These are phyloP conservation scores for Trifolium repens DNA, from an alignment of 306 rosid species.

Conservation along the genomic window DNA sequence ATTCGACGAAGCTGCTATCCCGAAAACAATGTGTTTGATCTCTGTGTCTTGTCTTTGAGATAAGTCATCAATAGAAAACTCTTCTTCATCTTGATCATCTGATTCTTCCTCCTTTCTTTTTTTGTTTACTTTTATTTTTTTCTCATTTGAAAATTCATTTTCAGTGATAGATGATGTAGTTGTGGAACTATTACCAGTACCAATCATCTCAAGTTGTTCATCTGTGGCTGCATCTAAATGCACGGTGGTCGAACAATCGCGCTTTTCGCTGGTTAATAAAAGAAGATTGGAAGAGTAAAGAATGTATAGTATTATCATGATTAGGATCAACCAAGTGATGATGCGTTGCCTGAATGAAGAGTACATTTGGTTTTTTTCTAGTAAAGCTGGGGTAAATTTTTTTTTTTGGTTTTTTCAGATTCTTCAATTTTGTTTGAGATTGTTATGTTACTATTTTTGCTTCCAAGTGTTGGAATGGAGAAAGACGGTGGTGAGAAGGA, in stretches of 20 bases:
- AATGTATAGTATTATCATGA: conserved; percentile 49
- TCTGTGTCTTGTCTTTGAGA: conserved; percentile 47
- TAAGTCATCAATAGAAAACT: conserved; percentile 25
- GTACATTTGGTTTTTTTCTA: conserved; percentile 39
- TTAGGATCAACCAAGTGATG: conserved; percentile 57
- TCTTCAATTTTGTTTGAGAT: conserved; percentile 36
- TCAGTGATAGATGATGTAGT: not conserved
- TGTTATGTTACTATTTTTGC: conserved; percentile 14
- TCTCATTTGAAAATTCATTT: not conserved
- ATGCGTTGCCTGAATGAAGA: conserved; percentile 43
- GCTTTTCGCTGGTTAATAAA: conserved; percentile 48
- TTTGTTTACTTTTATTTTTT: not conserved
- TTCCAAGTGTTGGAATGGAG: conserved; percentile 33
- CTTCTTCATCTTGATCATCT: not conserved
- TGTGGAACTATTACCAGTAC: conserved; percentile 23
- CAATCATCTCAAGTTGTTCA: conserved; percentile 37
- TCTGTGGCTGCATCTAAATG: conserved; percentile 29
- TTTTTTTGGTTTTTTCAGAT: not conserved
- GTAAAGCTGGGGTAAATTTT: conserved; percentile 25
- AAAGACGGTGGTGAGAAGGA: conserved; percentile 11
- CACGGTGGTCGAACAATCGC: conserved; percentile 42
- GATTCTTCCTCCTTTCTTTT: not conserved
- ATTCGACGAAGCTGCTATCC: conserved; percentile 76
- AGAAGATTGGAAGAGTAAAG: conserved; percentile 62
- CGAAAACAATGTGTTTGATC: conserved; percentile 73